Conservation (phyloP, 306 rosid species). For the Cajanus cajan region DNA sequence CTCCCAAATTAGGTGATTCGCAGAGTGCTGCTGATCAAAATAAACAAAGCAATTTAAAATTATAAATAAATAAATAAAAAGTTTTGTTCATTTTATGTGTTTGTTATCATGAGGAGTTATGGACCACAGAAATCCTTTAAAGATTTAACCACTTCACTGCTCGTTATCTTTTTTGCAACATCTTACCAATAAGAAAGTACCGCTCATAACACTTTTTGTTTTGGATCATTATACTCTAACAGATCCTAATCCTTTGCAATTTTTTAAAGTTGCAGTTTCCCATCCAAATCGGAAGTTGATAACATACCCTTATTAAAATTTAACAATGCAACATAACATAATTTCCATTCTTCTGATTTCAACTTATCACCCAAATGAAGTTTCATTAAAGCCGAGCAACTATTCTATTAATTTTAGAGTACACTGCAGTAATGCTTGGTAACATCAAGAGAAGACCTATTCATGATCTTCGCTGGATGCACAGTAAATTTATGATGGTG, state of each 20-base stretch:
- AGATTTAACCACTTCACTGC: not conserved
- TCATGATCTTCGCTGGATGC: not conserved
- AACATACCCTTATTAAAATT: no score
- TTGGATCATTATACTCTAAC: not conserved
- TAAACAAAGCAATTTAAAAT: not conserved
- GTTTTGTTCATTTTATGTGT: not conserved
- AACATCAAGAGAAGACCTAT: not conserved
- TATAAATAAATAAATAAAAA: no score
- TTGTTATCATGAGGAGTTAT: not conserved
- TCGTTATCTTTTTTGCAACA: not conserved
- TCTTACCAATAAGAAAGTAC: not conserved
- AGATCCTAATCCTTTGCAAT: not conserved
- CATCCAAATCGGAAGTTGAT: not conserved
- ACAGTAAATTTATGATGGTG: not conserved
- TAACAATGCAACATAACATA: not conserved
- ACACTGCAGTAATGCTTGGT: not conserved
- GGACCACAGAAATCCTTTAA: not conserved
- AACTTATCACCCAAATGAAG: not conserved
- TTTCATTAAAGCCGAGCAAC: not conserved
- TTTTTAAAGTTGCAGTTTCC: not conserved
- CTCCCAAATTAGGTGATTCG: not conserved
- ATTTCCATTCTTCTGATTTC: not conserved
- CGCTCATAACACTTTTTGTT: not conserved
- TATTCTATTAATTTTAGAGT: not conserved
- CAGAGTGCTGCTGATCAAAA: not conserved